Percentiles rank a stretch among this genome's conserved stretches.
Conservation (phyloP, 495 filamentous ascomycete species). For the Tuber microsphaerosporum region DNA sequence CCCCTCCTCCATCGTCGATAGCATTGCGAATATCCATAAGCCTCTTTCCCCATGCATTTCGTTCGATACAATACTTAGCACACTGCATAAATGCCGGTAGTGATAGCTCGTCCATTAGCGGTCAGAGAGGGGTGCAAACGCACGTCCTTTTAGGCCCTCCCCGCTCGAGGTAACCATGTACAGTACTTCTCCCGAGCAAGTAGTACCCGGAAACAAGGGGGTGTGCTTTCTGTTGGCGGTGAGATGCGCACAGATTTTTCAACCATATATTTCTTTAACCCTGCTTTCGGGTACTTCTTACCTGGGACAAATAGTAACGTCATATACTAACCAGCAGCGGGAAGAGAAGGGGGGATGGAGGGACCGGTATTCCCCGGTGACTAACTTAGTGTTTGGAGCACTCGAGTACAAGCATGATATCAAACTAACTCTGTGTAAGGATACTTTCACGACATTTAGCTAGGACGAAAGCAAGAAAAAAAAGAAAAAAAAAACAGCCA, state of each 20-base stretch:
- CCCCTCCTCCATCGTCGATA: background rate
- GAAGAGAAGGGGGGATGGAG: background rate
- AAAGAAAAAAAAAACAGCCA: background rate
- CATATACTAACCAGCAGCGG: background rate
- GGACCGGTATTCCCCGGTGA: background rate
- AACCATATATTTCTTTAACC: background rate
- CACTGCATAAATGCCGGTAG: conserved; percentile 2
- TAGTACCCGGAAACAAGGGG: background rate
- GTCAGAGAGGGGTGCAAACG: conserved; percentile 1
- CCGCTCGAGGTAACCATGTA: background rate
- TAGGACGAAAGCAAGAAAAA: background rate
- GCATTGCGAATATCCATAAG: background rate
- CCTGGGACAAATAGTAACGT: background rate
- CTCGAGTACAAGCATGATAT: background rate
- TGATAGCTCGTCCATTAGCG: background rate
- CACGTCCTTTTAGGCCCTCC: background rate
- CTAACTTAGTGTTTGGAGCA: background rate
- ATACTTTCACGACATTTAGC: background rate
- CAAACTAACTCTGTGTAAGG: background rate
- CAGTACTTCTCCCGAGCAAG: background rate
- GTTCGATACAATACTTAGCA: background rate
- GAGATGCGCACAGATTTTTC: background rate
- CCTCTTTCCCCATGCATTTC: background rate
- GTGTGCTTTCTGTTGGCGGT: background rate
- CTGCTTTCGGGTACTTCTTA: background rate